phyloP scores from a whole-genome alignment of 1,139 yeast genomes.

The Insectozyma bohioensis region DNA sequence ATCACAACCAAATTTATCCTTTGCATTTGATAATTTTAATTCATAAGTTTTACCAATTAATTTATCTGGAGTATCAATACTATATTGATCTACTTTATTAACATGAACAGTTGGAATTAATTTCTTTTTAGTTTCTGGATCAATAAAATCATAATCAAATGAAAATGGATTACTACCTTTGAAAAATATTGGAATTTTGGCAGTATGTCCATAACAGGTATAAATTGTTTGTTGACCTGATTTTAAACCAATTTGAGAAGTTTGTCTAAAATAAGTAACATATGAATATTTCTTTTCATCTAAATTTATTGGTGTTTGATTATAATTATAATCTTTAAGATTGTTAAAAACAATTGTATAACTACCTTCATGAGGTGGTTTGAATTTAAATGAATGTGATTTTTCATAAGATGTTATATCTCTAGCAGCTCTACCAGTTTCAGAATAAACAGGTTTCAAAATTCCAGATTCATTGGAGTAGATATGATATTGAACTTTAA shows the following conservation, averaged over 20 bases:
- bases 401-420: conserved; percentile 22
- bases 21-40: conserved; percentile 59
- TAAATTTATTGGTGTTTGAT: conserved; percentile 29
- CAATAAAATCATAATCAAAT: conserved; percentile 55
- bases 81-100: conserved; percentile 43
- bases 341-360: conserved; percentile 69
- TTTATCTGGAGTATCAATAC: conserved; percentile 54
- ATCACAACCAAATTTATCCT: conserved; percentile 73
- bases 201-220: conserved; percentile 42
- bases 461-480: conserved; percentile 44
- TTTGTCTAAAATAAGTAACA: conserved; percentile 51
- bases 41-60: conserved; percentile 69
- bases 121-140: conserved; percentile 27
- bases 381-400: conserved; percentile 54
- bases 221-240: conserved; percentile 17
- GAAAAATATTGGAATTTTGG: conserved; percentile 52
- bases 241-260: conserved; percentile 33
- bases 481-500: conserved; percentile 60
- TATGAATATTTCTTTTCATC: conserved; percentile 41
- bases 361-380: conserved; percentile 79
- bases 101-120: conserved; percentile 47
- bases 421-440: conserved; percentile 29
- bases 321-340: conserved; percentile 56
- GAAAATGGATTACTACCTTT: conserved; percentile 80
- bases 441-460: conserved; percentile 32